A percentile compares a stretch with the other conserved stretches of the same genome.
Conservation (phyloP, 2,329 filamentous ascomycete species). For the Chaetomium strumarium region DNA sequence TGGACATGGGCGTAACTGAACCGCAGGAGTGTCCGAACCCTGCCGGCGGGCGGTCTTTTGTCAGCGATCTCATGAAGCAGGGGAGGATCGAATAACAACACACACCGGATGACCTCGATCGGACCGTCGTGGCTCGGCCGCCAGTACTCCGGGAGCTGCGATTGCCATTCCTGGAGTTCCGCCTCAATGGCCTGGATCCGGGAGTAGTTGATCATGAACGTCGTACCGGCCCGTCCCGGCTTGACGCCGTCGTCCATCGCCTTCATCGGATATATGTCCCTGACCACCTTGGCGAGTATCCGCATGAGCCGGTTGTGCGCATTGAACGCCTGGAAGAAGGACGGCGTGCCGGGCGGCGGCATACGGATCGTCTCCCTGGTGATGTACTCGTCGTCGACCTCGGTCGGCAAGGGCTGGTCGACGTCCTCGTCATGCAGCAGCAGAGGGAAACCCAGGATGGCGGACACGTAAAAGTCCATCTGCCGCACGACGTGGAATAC, state of each 20-base stretch:
- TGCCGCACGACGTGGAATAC: conserved; percentile 64
- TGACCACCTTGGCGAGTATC: conserved; percentile 59
- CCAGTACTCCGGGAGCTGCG: conserved; percentile 65
- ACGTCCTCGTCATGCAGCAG: conserved; percentile 59
- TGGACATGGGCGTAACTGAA: conserved; percentile 81
- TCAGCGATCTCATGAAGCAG: background rate
- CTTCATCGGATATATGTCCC: conserved; percentile 60
- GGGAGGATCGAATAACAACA: conserved; percentile 1
- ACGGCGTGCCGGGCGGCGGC: conserved; percentile 50
- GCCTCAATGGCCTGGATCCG: conserved; percentile 60
- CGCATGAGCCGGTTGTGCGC: conserved; percentile 59
- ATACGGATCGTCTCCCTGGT: conserved; percentile 50
- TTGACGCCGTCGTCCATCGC: conserved; percentile 44
- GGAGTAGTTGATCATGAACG: conserved; percentile 58
- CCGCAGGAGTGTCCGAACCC: conserved; percentile 67
- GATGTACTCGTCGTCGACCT: conserved; percentile 63
- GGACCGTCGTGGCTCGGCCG: conserved; percentile 73
- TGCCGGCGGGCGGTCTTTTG: conserved; percentile 22
- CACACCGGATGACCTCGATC: conserved; percentile 69
- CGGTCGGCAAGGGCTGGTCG: conserved; percentile 58
- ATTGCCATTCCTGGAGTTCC: conserved; percentile 58
- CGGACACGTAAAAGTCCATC: conserved; percentile 65
- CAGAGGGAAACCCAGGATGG: conserved; percentile 60
- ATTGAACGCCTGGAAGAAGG: conserved; percentile 60
- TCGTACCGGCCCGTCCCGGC: conserved; percentile 39